Evolutionary conservation across 441 rosid species (phyloP), one percentile per base, ranked within the genome.

Genomic region (Populus hybrid): DNA sequence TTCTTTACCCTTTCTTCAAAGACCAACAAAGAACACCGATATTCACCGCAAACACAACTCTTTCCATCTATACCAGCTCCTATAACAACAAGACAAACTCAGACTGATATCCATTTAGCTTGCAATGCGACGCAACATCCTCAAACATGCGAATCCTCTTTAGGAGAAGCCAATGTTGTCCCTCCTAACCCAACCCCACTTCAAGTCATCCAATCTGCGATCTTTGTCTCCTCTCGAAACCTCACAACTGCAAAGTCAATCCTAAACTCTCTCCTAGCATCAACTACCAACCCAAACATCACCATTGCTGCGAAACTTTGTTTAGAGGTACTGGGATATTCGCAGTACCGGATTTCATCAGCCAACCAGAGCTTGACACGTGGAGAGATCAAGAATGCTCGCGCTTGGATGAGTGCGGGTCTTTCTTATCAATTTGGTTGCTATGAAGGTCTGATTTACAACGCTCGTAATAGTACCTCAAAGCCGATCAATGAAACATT

Each of bases 391-490:
- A 94, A 93, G 82, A 88, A 91, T 76, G 94, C 88, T 0, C 95
- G 98, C 11, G 91, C 97, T 0, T 93, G 95, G 98, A 82, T 89
- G 90, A 87, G 90, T 78, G 97, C 99, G 5, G 93, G 95, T 36
- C 78, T 91, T 8, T 77, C 89, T 50, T 93, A 86, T 83, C 98
- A 93, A 67, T 86, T 84, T 77, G 97, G 85, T n/a, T 92, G 95
- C 84, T 87, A 88, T 85, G 79, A 89, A 2, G 95, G 82, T n/a
- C 91, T 95, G 20, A 84, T 84, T 81, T 90, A 87, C 76, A 50
- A 71, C 1, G 97, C 86, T 6, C 88, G 89, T 73, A 68, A 18
- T 14, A 90, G 85, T 81, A 89, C 92, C 5, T 61, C 57, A 14
- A 46, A 78, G 38, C 64, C 72, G 77, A 87, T 89, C 38, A 77